phyloP scores from a whole-genome alignment of 1,139 yeast species.

The Pichia sp. region DNA sequence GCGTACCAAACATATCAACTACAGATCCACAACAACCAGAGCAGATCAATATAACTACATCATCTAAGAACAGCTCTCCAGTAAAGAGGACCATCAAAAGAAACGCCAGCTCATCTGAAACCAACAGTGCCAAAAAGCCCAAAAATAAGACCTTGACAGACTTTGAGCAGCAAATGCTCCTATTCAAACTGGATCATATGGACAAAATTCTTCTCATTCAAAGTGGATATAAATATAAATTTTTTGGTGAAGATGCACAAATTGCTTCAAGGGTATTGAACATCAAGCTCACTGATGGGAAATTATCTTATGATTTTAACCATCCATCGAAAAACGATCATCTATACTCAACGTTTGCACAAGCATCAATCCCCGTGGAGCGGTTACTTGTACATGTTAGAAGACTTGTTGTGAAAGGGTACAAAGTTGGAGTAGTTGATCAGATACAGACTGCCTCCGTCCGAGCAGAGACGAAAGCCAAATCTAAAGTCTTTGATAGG shows the following conservation, averaged over 20 bases:
- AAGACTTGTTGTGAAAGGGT: conserved; percentile 52
- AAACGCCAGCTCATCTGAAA: background rate
- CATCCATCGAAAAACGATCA: conserved; percentile 33
- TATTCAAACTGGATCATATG: conserved; percentile 48
- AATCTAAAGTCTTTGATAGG: conserved; percentile 55
- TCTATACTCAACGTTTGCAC: conserved; percentile 57
- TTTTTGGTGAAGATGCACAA: conserved; percentile 79
- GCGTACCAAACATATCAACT: no score
- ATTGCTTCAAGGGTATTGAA: conserved; percentile 59
- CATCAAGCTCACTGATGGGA: conserved; percentile 67
- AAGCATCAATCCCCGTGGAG: conserved; percentile 77
- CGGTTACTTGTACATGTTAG: conserved; percentile 70
- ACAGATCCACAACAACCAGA: no score
- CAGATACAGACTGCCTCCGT: conserved; percentile 80
- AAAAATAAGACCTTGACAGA: conserved; percentile 48
- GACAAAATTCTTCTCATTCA: conserved; percentile 76
- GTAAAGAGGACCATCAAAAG: no score
- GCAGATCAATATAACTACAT: no score
- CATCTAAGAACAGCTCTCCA: no score
- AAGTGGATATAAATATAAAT: conserved; percentile 86
- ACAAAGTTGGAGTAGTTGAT: conserved; percentile 80
- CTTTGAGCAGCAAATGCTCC: conserved; percentile 67
- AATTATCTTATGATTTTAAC: conserved; percentile 42
- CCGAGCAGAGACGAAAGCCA: conserved; percentile 38
- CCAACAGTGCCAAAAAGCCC: conserved; percentile 1